Evolutionary conservation across 139 green algal genomes (phyloP), one percentile per base, ranked within the genome.

Genomic region (Micromonas commoda): DNA sequence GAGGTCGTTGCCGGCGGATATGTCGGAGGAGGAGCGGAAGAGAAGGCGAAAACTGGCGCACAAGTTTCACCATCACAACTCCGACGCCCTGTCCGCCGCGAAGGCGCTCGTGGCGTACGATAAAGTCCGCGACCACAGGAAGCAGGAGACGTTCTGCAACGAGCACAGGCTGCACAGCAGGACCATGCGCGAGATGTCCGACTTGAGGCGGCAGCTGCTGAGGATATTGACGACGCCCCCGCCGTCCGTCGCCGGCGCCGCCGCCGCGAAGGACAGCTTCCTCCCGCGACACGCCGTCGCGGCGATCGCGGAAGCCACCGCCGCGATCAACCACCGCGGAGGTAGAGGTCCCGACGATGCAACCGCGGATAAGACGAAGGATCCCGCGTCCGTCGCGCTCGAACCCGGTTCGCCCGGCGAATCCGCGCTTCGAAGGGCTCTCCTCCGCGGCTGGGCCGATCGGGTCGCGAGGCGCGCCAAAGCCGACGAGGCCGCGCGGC

Each of bases 361-460:
- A n/a, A n/a, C n/a, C n/a, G n/a, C n/a, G n/a, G n/a, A n/a, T n/a
- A n/a, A n/a, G n/a, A n/a, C n/a, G 45, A 57, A 57, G 45, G 45
- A 57, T 16, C 45, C 45, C 9, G 45, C 45, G 45, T 9, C 45
- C 9, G 9, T 16, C 9, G 9, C 45, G 45, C 45, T 57, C 9
- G 45, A 57, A 16, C 9, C 16, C 16, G 45, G 45, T 16, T 9
- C 4, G 33, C 76, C 91, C 16, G 31, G 87, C 32, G 73, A 86
- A 33, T 77, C 67, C 24, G 26, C 68, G 29, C 82, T 98, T 68
- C 79, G 87, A 35, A 80, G 83, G 2, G 89, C 88, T 13, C 52
- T 96, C 31, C 88, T 87, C 19, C 88, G 89, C 13, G 94, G 94
- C 0, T 98, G 94, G 94, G 90, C 88, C 2, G 94, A 98, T 74